Evolutionary conservation across 1,139 yeast genomes (phyloP).

Genomic region (Taphrina pruni): DNA sequence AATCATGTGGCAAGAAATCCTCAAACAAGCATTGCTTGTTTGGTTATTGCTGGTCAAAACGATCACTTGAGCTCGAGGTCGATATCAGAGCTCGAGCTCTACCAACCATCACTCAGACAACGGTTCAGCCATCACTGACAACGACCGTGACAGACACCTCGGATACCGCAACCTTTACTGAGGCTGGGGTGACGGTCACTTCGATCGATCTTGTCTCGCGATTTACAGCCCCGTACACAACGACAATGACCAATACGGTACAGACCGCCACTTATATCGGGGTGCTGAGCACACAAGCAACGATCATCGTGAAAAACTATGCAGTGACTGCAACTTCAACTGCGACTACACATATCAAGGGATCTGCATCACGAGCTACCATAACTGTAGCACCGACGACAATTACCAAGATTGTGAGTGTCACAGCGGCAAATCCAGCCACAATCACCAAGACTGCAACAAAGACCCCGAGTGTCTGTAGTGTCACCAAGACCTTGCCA

Average conservation of each 20-base stretch:
- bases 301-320: background rate
- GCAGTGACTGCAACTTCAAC: constrained; percentile 1
- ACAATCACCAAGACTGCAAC: background rate
- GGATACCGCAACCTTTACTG: constrained; percentile 1
- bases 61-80: background rate
- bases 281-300: constrained; percentile 3
- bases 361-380: background rate
- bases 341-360: background rate
- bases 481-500: background rate
- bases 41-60: background rate
- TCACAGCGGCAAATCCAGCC: background rate
- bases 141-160: background rate
- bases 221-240: constrained; percentile 3
- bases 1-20: background rate
- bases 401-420: background rate
- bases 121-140: background rate
- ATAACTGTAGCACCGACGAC: background rate
- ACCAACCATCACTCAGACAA: background rate
- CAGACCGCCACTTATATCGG: constrained; percentile 3
- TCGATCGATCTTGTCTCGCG: constrained; percentile 1
- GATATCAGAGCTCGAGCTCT: background rate
- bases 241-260: constrained; percentile 4
- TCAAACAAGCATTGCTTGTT: background rate
- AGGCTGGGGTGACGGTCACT: background rate
- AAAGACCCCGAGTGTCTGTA: background rate